These are phyloP conservation scores for Picocystis sp. DNA, from an alignment of 163 green algal genomes.

Conservation along the genomic window DNA sequence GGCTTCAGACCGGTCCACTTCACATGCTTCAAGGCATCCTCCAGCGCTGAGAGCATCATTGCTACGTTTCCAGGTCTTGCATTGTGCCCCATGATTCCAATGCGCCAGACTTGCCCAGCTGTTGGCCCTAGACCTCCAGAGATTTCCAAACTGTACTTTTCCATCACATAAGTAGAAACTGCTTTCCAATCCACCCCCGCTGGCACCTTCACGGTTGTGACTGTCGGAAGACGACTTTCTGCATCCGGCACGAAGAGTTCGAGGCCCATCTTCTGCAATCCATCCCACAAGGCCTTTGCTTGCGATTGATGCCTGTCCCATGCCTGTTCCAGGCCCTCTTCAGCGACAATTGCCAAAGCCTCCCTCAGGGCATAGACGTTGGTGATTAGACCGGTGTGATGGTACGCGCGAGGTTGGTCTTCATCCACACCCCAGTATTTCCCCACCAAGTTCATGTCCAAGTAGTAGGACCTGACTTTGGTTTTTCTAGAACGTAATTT, in stretches of 20 bases:
- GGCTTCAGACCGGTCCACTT: no score
- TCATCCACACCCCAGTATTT: constrained; percentile 1
- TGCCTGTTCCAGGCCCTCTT: constrained; percentile 12
- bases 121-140: constrained; percentile 73
- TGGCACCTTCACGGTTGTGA: constrained; percentile 90
- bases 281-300: neutral
- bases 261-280: constrained; percentile 3
- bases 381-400: constrained; percentile 5
- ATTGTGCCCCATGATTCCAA: constrained; percentile 57
- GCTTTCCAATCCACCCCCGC: constrained; percentile 62
- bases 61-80: no score
- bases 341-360: neutral
- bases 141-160: constrained; percentile 84
- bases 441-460: constrained; percentile 6
- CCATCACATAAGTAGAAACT: constrained; percentile 71
- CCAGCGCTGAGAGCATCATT: no score
- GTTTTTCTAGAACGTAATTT: constrained; percentile 4
- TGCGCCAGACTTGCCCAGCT: constrained; percentile 52
- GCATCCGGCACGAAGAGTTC: constrained; percentile 14
- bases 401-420: constrained; percentile 4
- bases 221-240: constrained; percentile 46
- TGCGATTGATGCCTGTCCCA: constrained; percentile 11
- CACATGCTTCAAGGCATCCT: no score
- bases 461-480: constrained; percentile 5
- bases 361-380: constrained; percentile 7